Evolutionary conservation across 1,284 basidiomycete species (phyloP).

Genomic region (Lentinula novae-zelandiae): DNA sequence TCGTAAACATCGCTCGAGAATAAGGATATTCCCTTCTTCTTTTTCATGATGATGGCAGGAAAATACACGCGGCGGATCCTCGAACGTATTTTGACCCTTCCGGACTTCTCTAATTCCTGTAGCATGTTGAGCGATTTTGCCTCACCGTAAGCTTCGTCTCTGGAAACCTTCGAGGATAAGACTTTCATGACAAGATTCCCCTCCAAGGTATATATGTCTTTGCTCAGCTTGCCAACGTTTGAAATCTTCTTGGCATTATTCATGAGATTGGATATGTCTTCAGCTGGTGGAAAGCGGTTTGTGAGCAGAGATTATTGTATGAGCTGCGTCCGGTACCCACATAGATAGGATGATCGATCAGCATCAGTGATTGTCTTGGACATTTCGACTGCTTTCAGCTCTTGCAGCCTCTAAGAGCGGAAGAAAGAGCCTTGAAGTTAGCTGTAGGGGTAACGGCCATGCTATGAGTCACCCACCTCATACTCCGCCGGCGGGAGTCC

Average conservation of each 20-base stretch:
- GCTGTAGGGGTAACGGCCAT: too few species aligned
- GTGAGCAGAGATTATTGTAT: too few species aligned
- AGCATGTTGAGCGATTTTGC: neutral
- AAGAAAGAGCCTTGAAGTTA: too few species aligned
- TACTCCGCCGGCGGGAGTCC: too few species aligned
- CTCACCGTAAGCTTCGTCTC: neutral
- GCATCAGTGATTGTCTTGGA: neutral
- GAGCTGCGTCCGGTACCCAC: neutral
- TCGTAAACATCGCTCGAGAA: neutral
- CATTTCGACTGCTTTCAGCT: neutral
- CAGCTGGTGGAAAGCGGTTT: neutral
- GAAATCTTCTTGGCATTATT: neutral
- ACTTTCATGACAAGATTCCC: neutral
- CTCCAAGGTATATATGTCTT: neutral
- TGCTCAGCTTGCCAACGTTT: neutral
- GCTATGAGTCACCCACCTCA: too few species aligned
- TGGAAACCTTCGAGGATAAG: neutral
- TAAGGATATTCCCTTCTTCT: neutral
- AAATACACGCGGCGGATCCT: neutral
- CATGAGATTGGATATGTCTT: neutral
- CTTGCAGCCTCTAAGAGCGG: neutral
- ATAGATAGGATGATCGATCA: neutral
- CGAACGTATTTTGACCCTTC: neutral
- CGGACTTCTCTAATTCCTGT: neutral
- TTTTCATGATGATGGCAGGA: neutral